phyloP scores from a whole-genome alignment of 2,329 filamentous ascomycete species.

The Hawksworthiomyces lignivorus region DNA sequence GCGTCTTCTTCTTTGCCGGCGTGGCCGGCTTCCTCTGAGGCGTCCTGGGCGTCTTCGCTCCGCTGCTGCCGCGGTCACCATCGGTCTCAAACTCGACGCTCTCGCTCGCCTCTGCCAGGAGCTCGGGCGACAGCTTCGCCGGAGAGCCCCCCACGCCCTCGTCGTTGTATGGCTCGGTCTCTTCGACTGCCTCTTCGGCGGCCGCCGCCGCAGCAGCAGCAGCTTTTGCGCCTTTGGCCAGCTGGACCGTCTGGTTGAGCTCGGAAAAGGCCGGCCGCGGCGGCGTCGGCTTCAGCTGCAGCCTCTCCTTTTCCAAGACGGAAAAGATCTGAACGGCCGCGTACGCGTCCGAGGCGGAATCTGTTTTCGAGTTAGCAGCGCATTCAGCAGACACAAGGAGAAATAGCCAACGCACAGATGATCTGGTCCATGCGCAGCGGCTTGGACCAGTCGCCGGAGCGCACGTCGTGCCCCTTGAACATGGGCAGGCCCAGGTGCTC shows the following conservation, averaged over 20 bases:
- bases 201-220: slow-evolving; percentile 20
- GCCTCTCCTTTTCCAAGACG: slow-evolving; percentile 60
- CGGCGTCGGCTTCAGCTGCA: slow-evolving; percentile 59
- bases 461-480: slow-evolving; percentile 62
- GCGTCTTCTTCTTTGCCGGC: slow-evolving; percentile 1
- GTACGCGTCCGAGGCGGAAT: slow-evolving; percentile 78
- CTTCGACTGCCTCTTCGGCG: slow-evolving; percentile 23
- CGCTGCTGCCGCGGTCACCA: slow-evolving; percentile 5
- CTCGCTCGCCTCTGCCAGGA: slow-evolving; percentile 16
- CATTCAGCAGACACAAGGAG: background rate
- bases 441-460: slow-evolving; percentile 67
- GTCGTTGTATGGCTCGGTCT: slow-evolving; percentile 11
- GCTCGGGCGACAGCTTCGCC: slow-evolving; percentile 11
- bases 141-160: background rate
- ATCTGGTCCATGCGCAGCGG: slow-evolving; percentile 57
- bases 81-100: slow-evolving; percentile 20
- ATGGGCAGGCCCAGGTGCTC: slow-evolving; percentile 66
- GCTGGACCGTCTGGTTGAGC: slow-evolving; percentile 53
- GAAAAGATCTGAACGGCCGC: slow-evolving; percentile 68
- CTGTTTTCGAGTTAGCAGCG: slow-evolving; percentile 30
- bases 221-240: slow-evolving; percentile 43
- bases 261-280: slow-evolving; percentile 64
- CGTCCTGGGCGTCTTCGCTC: slow-evolving; percentile 1
- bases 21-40: background rate
- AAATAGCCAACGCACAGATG: slow-evolving; percentile 46